Percentiles rank a stretch among this genome's conserved stretches.
Evolutionary conservation across 768 basidiomycete species (phyloP).

Genomic region (Calvatia gigantea): DNA sequence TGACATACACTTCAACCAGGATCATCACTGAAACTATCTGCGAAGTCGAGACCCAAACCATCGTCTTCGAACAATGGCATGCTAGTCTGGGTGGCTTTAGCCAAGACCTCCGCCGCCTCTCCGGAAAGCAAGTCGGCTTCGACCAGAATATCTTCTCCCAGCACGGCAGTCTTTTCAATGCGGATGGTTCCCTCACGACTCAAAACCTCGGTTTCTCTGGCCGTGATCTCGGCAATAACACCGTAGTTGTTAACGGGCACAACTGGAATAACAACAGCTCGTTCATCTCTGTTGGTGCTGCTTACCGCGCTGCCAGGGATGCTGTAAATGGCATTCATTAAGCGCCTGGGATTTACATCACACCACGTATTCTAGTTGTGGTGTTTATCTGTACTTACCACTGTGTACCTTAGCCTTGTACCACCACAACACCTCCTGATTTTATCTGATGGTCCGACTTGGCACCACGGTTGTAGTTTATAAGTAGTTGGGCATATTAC

Average conservation of each 20-base stretch:
- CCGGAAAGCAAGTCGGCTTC: slow-evolving; percentile 35
- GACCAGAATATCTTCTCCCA: slow-evolving; percentile 33
- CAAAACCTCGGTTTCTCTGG: slow-evolving; percentile 40
- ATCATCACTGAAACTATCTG: slow-evolving; percentile 45
- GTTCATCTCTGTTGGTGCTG: slow-evolving; percentile 27
- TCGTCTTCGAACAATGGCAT: slow-evolving; percentile 41
- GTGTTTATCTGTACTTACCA: no score
- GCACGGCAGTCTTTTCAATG: slow-evolving; percentile 28
- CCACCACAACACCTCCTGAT: no score
- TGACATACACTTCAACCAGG: slow-evolving; percentile 19
- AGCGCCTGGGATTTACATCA: no score
- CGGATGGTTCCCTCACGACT: slow-evolving; percentile 34
- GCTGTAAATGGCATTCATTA: slow-evolving; percentile 16
- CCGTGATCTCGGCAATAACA: slow-evolving; percentile 32
- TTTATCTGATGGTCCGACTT: no score
- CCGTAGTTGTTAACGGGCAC: slow-evolving; percentile 31
- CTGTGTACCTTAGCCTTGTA: no score
- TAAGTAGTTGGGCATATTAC: no score
- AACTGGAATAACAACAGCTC: slow-evolving; percentile 35
- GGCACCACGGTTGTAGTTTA: no score
- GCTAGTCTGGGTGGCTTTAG: slow-evolving; percentile 37
- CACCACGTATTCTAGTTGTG: not conserved
- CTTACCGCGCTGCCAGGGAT: slow-evolving; percentile 28
- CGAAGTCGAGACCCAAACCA: slow-evolving; percentile 46
- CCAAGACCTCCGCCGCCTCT: slow-evolving; percentile 36